Evolutionary conservation across 805 yeast genomes (phyloP), one percentile per base, ranked within the genome.

Genomic region (Teunomyces stri): DNA sequence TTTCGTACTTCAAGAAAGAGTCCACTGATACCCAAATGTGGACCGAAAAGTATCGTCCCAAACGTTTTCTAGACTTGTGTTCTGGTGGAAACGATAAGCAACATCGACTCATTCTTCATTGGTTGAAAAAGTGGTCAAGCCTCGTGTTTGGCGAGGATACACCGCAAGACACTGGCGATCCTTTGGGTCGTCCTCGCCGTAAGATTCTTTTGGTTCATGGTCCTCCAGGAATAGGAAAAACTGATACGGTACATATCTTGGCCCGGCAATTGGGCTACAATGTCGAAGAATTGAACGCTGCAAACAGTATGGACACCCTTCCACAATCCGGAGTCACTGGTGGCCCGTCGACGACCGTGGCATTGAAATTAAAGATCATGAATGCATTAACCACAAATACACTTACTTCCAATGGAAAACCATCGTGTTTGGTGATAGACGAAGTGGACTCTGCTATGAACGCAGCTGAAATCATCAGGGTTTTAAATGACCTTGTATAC

Each of bases 151-250:
- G 65, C 3, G 65, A 58, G n/a, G 56, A 48, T n/a, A 9, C 39
- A 6, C 33, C 29, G 12, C n/a, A 51, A 20, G 51, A 42, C 16
- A 42, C 41, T 12, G 55, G 52, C 1, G 76, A 72, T 52, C 33
- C 48, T 3, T 54, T 65, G 41, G 75, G 73, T 5, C 50, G 76
- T 11, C 75, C 75, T 5, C 68, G 64, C 12, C 76, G 76, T 44
- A 85, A 81, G 52, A 74, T 94, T 0, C 61, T 94, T 16, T 68
- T 94, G 35, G 77, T 94, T 9, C 89, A 85, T 61, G 99, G 99
- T 0, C 94, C 96, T 0, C 90, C 96, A 0, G 99, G 99, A 1
- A 75, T 86, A 13, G 99, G 99, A 7, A 92, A 92, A 61, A 91
- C 98, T 0, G 80, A 94, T 0, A 84, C 90, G 1, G 89, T 92